Evolutionary conservation across 345 rosid species (phyloP), one percentile per base, ranked within the genome.

Genomic region (Leavenworthia alabamica): DNA sequence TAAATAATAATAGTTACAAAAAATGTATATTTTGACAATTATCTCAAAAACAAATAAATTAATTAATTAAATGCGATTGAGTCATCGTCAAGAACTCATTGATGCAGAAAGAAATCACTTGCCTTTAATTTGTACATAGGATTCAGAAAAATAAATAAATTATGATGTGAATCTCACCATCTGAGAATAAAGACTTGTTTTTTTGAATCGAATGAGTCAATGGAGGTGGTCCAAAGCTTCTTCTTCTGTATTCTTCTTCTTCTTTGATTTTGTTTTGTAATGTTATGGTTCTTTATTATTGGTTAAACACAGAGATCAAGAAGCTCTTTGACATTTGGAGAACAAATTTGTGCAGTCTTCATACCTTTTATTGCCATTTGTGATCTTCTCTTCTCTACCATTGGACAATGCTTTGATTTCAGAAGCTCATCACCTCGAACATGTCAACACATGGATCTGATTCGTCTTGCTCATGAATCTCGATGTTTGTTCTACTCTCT

Each of bases 381-480:
- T 10, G 91, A 90, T 56, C 44, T 81, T 23, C 15, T 86, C 16
- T 26, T 81, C 8, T 50, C 59, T 14, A 36, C 80, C 1, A 53
- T 82, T n/a, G 62, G 67, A 4, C 70, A 63, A 40, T 88, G 94
- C 72, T 83, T 84, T 66, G 82, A 66, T 17, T 66, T 0, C 32
- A 63, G 59, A 0, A 76, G 49, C 10, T 15, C 22, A 1, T 46
- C 64, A 8, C 28, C 29, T 52, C 68, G 47, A 23, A 62, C 12
- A 51, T 46, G 41, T 48, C 45, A 10, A 7, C 51, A 56, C 28
- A 13, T 10, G 20, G 78, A 84, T 80, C 72, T 85, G 28, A 24
- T 68, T 54, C 83, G 82, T 45, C 89, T 90, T 50, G 80, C 97
- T 2, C 33, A 24, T 52, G 89, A 75, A 73, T 74, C 96, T 68